phyloP scores from a whole-genome alignment of 1,284 basidiomycete species.

The Heliocybe sulcata region DNA sequence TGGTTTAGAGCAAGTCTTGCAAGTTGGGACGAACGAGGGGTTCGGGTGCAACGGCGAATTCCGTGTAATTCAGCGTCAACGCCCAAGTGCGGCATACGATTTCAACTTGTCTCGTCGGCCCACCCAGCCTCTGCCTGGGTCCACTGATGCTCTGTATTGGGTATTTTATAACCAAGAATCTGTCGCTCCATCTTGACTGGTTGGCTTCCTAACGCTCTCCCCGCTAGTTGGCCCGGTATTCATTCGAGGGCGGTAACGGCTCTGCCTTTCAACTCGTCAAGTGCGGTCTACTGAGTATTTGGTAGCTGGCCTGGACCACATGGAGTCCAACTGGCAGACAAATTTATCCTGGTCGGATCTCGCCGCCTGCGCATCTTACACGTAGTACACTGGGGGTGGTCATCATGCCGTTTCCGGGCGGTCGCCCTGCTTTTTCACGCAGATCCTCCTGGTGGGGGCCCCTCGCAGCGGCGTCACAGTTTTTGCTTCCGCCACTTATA shows the following conservation, averaged over 20 bases:
- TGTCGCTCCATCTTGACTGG: neutral
- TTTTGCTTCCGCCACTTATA: neutral
- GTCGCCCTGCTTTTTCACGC: neutral
- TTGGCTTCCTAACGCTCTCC: neutral
- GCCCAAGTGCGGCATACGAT: too few species aligned
- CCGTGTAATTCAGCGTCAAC: too few species aligned
- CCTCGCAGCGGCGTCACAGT: neutral
- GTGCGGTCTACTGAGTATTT: too few species aligned
- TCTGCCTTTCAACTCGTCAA: neutral
- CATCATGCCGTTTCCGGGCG: neutral
- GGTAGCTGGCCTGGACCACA: neutral
- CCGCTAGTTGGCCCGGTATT: neutral
- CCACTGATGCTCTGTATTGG: neutral
- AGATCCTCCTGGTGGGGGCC: neutral
- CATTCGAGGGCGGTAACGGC: neutral
- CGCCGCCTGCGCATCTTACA: neutral
- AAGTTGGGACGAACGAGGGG: too few species aligned
- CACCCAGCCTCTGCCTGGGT: neutral
- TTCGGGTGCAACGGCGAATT: too few species aligned
- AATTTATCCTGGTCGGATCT: neutral
- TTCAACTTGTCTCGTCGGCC: too few species aligned
- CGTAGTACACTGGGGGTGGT: neutral
- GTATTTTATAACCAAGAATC: neutral
- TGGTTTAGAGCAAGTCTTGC: too few species aligned
- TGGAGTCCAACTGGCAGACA: neutral